Percentiles rank a stretch among this genome's conserved stretches.
Conservation (phyloP, 1,139 yeast species). For the Tardiomyces digboiensis region DNA sequence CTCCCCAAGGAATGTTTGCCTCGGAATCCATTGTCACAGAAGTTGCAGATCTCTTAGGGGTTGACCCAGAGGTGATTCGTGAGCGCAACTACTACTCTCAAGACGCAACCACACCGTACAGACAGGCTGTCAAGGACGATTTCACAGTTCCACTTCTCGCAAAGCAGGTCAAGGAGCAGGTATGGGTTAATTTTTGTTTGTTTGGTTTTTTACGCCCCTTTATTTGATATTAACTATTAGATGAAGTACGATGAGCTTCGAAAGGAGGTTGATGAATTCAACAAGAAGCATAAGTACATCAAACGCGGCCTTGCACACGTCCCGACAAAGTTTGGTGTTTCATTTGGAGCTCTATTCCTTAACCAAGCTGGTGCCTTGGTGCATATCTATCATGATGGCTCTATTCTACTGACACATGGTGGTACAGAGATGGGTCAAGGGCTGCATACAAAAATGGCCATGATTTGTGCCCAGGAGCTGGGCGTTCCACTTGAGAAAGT, state of each 20-base stretch:
- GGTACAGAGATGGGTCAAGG: slow-evolving; percentile 45
- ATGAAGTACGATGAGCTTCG: slow-evolving; percentile 26
- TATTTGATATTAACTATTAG: neutral
- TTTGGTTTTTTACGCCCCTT: no score
- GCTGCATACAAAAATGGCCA: slow-evolving; percentile 37
- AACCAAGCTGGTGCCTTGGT: slow-evolving; percentile 40
- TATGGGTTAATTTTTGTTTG: slow-evolving; percentile 2
- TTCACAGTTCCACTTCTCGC: slow-evolving; percentile 30
- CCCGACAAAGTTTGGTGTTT: slow-evolving; percentile 37
- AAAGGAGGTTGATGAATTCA: slow-evolving; percentile 31
- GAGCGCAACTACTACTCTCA: slow-evolving; percentile 28
- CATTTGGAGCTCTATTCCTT: slow-evolving; percentile 35
- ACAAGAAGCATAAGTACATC: slow-evolving; percentile 31
- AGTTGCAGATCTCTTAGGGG: slow-evolving; percentile 29
- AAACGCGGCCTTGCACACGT: slow-evolving; percentile 36
- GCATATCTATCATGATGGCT: slow-evolving; percentile 37
- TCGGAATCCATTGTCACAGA: slow-evolving; percentile 32
- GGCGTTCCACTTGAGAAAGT: slow-evolving; percentile 31
- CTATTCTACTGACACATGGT: slow-evolving; percentile 35
- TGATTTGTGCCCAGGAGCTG: slow-evolving; percentile 35
- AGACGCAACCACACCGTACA: slow-evolving; percentile 30
- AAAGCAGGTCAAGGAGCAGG: slow-evolving; percentile 25
- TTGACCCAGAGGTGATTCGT: slow-evolving; percentile 32
- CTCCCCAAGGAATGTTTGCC: slow-evolving; percentile 38
- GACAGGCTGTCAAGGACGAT: slow-evolving; percentile 33